These are phyloP conservation scores for Fragilariopsis cylindrus DNA, from an alignment of 108 stramenopile genomes.

Conservation along the genomic window DNA sequence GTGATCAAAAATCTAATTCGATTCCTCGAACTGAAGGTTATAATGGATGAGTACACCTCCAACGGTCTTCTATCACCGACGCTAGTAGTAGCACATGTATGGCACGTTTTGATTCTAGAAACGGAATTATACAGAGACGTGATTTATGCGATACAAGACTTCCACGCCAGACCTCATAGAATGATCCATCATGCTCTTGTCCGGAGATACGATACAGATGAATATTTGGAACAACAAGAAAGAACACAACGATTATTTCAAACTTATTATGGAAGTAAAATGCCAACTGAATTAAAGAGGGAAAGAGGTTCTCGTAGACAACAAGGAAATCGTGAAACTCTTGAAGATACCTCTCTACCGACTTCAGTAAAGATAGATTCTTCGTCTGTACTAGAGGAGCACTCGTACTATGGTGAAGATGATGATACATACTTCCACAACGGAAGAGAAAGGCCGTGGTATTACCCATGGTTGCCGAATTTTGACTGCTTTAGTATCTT, in stretches of 20 bases:
- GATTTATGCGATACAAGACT: conserved; percentile 22
- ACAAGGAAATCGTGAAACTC: background rate
- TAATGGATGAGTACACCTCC: conserved; percentile 23
- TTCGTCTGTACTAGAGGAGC: background rate
- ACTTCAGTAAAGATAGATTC: conserved; percentile 4
- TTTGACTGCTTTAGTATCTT: background rate
- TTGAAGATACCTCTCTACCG: background rate
- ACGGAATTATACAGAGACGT: conserved; percentile 17
- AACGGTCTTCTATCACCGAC: conserved; percentile 15
- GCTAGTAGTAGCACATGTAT: conserved; percentile 18
- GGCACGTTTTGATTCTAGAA: conserved; percentile 25
- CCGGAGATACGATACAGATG: background rate
- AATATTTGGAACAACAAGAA: background rate
- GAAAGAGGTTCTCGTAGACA: background rate
- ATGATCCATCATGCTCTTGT: conserved; percentile 2
- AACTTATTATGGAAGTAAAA: conserved; percentile 18
- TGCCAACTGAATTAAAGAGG: conserved; percentile 9
- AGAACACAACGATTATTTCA: conserved; percentile 26
- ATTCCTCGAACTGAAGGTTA: conserved; percentile 28
- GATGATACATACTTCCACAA: too few species aligned
- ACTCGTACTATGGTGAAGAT: background rate
- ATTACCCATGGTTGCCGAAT: background rate
- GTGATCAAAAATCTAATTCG: conserved; percentile 20
- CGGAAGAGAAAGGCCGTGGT: background rate
- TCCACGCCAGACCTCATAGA: conserved; percentile 17